phyloP scores from a whole-genome alignment of 2,329 filamentous ascomycete species.

The Penicillium sclerotigenum region DNA sequence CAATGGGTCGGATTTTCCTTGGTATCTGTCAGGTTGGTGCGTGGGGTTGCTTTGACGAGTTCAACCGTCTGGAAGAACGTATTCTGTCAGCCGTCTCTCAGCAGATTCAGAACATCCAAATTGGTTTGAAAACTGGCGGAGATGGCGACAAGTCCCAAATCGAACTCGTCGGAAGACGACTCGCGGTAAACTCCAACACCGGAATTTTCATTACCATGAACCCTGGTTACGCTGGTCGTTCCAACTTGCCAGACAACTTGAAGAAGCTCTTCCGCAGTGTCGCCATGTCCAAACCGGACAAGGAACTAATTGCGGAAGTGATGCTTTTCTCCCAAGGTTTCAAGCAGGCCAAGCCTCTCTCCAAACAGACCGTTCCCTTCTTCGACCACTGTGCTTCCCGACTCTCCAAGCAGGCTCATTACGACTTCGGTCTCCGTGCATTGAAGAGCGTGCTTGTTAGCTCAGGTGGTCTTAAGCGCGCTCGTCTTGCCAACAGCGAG shows the following conservation, averaged over 20 bases:
- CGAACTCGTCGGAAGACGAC: slow-evolving; percentile 85
- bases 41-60: slow-evolving; percentile 99
- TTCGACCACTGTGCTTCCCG: slow-evolving; percentile 82
- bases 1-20: slow-evolving; percentile 98
- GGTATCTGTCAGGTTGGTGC: slow-evolving; percentile 98
- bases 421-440: slow-evolving; percentile 96
- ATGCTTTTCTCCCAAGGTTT: slow-evolving; percentile 99
- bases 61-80: slow-evolving; percentile 96
- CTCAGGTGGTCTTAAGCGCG: slow-evolving; percentile 87
- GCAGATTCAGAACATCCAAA: slow-evolving; percentile 98
- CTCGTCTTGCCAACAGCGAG: slow-evolving; percentile 61
- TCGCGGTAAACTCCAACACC: slow-evolving; percentile 86
- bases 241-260: slow-evolving; percentile 95
- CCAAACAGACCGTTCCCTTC: slow-evolving; percentile 95
- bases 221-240: slow-evolving; percentile 95
- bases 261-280: slow-evolving; percentile 99
- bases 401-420: slow-evolving; percentile 95
- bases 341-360: slow-evolving; percentile 88
- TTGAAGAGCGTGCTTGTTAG: slow-evolving; percentile 98
- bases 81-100: slow-evolving; percentile 98
- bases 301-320: slow-evolving; percentile 98
- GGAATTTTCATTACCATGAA: slow-evolving; percentile 99
- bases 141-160: slow-evolving; percentile 85
- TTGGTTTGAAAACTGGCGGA: slow-evolving; percentile 81
- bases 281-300: slow-evolving; percentile 99